Evolutionary conservation across 768 basidiomycete species (phyloP), one percentile per base, ranked within the genome.

Genomic region (Glaciozyma antarctica): DNA sequence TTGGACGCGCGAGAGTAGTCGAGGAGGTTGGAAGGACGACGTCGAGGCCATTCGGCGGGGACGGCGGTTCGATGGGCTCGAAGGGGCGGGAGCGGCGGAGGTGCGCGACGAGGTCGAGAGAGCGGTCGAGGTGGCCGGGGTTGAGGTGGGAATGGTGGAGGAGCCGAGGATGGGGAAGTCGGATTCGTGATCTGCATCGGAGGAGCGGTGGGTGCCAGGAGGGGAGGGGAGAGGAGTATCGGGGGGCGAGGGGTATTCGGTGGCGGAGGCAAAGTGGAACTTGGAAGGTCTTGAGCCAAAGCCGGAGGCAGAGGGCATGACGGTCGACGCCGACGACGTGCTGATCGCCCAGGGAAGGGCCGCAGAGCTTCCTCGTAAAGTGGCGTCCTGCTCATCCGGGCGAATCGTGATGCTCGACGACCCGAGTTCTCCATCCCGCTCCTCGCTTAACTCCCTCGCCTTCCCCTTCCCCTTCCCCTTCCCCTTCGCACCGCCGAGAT

Each of bases 391-490:
- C 3, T 38, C 30, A 12, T 30, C n/a, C 7, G 55, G 34, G 6
- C 55, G 55, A 22, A 56, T 38, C 21, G 55, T 56, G 55, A 56
- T 41, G 22, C 34, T 41, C 10, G 55, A 56, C 34, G 55, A 56
- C 16, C 13, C 34, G 16, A 2, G 21, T 21, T 21, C 32, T 26
- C 16, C 15, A 16, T 32, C 32, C 8, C 13, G 38, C 4, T 32
- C 34, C 22, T 56, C 38, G 9, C 38, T 34, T 8, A 16, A 21
- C 22, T 34, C 34, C 21, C 34, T 41, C 55, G 30, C 55, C n/a
- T 30, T 56, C 32, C 55, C 55, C 28, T 41, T 56, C 21, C 55
- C 55, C n/a, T 30, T 56, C 32, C 55, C 55, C 28, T 41, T 56
- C 21, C 55, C 55, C 21, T 38, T 56, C 3, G n/a, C 55, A 10